Evolutionary conservation across 2,329 filamentous ascomycete species (phyloP), one percentile per base, ranked within the genome.

Genomic region (Fusarium sp.): DNA sequence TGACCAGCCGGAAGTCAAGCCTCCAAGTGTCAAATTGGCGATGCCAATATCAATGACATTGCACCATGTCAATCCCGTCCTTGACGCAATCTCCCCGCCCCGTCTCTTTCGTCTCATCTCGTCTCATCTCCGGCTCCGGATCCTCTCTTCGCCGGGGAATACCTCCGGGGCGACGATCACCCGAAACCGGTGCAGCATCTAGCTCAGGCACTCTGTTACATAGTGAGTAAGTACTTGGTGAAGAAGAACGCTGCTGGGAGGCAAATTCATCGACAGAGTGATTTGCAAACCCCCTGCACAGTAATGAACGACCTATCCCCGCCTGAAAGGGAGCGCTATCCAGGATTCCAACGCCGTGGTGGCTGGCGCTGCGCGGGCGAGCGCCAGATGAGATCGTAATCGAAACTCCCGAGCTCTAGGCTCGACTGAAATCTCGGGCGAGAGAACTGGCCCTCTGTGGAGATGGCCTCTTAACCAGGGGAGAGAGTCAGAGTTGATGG

Each of bases 401-500:
- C 72, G 52, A 45, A 35, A 34, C 61, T 66, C 38, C 52, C 29
- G 45, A 45, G 14, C 35, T 50, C 40, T 77, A 71, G 74, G 18
- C 58, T 68, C 73, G 76, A 75, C 76, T 78, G 68, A 78, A 75
- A 76, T 72, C 52, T 70, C 69, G 70, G 75, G 77, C 76, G 69
- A 76, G 35, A 38, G 34, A 31, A 14, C 18, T 11, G 31, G 18
- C 10, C 58, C 45, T 58, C 47, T 71, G 58, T 34, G 59, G 60
- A 66, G 60, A 70, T 63, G 64, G n/a, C 59, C 47, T 52, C 27
- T 52, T 31, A 37, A 40, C 50, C 29, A 59, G 40, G 16, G 37
- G 22, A 27, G 14, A 47, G 47, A 13, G n/a, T 20, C 2, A 29
- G 50, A 34, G 40, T 40, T 71, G 42, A 27, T 52, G 67, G 63